Evolutionary conservation across 1,284 basidiomycete species (phyloP), one percentile per base, ranked within the genome.

Genomic region (Chiua sp.): DNA sequence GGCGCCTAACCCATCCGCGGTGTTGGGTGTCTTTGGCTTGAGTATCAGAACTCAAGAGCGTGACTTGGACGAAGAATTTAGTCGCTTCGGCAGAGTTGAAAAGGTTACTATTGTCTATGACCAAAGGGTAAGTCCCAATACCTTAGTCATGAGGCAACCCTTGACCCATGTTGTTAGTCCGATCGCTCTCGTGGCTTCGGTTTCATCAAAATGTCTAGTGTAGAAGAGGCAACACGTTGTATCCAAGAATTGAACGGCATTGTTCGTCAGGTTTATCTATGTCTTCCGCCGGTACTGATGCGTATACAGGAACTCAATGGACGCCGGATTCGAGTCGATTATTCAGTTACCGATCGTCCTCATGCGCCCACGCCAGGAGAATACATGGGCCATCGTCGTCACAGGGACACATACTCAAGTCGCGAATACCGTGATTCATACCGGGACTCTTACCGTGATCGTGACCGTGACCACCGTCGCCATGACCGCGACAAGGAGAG

Each of bases 81-180:
- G 81, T 68, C 86, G 93, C 50, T 93, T 90, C 67, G 96, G 96
- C 26, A 85, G 88, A 32, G 96, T 98, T 55, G 94, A 97, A 71
- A 98, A 98, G 78, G 95, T 96, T 42, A 93, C 92, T 55, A 96
- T 99, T 67, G 98, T 99, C n/a, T 98, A 98, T 75, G 97, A 99
- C 78, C 96, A 98, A 76, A 83, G 96, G 72, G 96, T 98, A 72
- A 72, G 94, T 79, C 69, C 68, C 89, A 77, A 32, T 2, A 80
- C 61, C 23, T 23, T 46, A 2, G 28, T 53, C 51, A 44, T 51
- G 51, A 46, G 57, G 44, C 28, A 20, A 32, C 57, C 64, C 58
- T 61, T 39, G 53, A 65, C 63, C 65, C 68, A 58, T 32, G 44
- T 63, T 54, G 47, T 63, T 53, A 96, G 93, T 94, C 94, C 51